These are phyloP conservation scores for Prinsepia uniflora DNA, from an alignment of 306 rosid species.

Conservation along the genomic window DNA sequence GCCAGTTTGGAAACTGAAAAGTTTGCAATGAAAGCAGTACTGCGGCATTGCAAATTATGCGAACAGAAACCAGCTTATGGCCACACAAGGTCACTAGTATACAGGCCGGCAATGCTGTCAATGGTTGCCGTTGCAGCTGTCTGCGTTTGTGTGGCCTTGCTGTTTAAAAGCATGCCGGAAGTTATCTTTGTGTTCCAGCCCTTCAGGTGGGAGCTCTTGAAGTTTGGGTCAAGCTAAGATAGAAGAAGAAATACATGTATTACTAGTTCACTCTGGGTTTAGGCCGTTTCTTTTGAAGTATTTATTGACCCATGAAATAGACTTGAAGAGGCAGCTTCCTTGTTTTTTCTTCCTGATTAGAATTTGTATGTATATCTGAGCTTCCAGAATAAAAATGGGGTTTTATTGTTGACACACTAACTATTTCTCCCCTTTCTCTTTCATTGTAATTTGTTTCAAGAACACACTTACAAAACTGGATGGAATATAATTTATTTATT, in stretches of 20 bases:
- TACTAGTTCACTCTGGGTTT: not conserved
- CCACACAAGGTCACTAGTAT: slow-evolving; percentile 44
- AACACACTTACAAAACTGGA: slow-evolving; percentile 6
- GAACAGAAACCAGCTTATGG: slow-evolving; percentile 42
- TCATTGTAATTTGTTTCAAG: not conserved
- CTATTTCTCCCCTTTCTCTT: not conserved
- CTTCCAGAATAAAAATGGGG: slow-evolving; percentile 10
- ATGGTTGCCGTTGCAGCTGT: slow-evolving; percentile 83
- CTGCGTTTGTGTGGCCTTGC: slow-evolving; percentile 84
- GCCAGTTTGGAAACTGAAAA: slow-evolving; percentile 53
- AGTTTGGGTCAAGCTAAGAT: slow-evolving; percentile 56
- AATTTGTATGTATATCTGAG: slow-evolving; percentile 3
- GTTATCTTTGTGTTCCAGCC: slow-evolving; percentile 62
- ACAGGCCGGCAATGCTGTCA: slow-evolving; percentile 79
- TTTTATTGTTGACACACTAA: not conserved
- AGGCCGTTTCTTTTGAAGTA: not conserved
- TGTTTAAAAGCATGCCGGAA: slow-evolving; percentile 78
- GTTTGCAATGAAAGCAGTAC: slow-evolving; percentile 16
- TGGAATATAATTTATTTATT: not conserved
- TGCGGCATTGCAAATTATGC: slow-evolving; percentile 43
- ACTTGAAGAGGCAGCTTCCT: not conserved
- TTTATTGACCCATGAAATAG: not conserved
- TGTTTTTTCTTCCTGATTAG: not conserved
- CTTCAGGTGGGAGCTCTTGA: slow-evolving; percentile 74
- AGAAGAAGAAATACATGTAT: not conserved